These are phyloP conservation scores for Wickerhamomyces bisporus DNA, from an alignment of 805 yeast genomes.

Conservation along the genomic window DNA sequence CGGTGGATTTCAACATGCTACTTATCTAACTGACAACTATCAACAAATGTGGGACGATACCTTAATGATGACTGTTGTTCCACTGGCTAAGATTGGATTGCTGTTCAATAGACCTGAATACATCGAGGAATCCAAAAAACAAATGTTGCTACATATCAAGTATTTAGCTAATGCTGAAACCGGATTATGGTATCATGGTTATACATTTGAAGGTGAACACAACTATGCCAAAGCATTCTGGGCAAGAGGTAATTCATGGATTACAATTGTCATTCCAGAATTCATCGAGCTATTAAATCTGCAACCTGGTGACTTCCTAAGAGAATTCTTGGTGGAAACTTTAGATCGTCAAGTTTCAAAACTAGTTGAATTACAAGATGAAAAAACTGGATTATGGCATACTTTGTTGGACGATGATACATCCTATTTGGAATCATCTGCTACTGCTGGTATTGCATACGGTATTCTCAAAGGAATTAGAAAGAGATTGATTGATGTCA, in stretches of 20 bases:
- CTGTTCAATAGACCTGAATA: conserved; percentile 10
- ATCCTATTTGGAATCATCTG: conserved; percentile 10
- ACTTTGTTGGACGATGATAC: conserved; percentile 10
- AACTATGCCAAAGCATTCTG: conserved; percentile 11
- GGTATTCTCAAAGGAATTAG: conserved; percentile 11
- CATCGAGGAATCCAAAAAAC: conserved; percentile 11
- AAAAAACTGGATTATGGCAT: conserved; percentile 10
- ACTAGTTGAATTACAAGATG: conserved; percentile 8
- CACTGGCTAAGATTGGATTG: conserved; percentile 10
- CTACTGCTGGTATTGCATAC: conserved; percentile 11
- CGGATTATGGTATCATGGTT: conserved; percentile 12
- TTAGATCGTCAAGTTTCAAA: conserved; percentile 13
- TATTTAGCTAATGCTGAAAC: conserved; percentile 8
- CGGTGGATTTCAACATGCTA: conserved; percentile 12
- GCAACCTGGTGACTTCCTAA: conserved; percentile 8
- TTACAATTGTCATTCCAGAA: conserved; percentile 12
- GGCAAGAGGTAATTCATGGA: conserved; percentile 14
- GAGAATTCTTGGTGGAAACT: conserved; percentile 9
- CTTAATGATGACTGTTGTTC: conserved; percentile 12
- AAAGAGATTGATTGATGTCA: conserved; percentile 4
- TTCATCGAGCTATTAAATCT: conserved; percentile 9
- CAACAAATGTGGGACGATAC: conserved; percentile 12
- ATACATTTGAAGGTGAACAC: conserved; percentile 11
- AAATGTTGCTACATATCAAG: conserved; percentile 8
- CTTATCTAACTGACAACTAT: conserved; percentile 10